Evolutionary conservation across 306 rosid species (phyloP).

Genomic region (Medicago ruthenica): DNA sequence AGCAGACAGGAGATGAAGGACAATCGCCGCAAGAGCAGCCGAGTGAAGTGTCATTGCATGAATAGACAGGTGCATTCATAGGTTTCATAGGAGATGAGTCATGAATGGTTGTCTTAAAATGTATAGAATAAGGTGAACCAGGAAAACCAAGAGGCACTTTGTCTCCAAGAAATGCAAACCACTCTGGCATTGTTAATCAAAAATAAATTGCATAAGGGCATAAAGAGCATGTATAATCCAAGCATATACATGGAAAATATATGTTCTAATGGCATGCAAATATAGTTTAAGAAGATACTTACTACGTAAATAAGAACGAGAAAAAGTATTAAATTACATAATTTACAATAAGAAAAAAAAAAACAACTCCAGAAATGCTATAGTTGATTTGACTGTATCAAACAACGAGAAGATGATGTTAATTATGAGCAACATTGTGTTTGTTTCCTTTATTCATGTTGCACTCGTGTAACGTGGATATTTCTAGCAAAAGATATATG

Average conservation of each 20-base stretch:
- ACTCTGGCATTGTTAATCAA: conserved; percentile 61
- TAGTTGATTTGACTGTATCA: not conserved
- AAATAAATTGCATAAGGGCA: conserved; percentile 46
- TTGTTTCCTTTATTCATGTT: not conserved
- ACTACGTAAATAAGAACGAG: conserved; percentile 22
- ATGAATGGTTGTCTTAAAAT: conserved; percentile 58
- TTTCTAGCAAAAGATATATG: not conserved
- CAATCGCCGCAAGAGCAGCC: conserved; percentile 99
- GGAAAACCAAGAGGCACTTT: conserved; percentile 79
- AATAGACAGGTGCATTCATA: conserved; percentile 82
- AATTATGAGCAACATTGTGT: not conserved
- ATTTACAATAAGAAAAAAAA: conserved; percentile 2
- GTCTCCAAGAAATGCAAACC: conserved; percentile 86
- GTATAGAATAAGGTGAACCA: conserved; percentile 91
- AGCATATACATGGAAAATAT: conserved; percentile 26
- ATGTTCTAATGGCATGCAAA: conserved; percentile 26
- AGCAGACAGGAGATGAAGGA: conserved; percentile 79
- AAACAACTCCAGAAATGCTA: not conserved
- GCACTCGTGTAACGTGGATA: not conserved
- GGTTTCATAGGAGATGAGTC: conserved; percentile 69
- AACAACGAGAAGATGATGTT: conserved; percentile 9
- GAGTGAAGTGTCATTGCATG: conserved; percentile 87
- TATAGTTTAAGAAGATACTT: conserved; percentile 28
- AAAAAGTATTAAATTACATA: conserved; percentile 10
- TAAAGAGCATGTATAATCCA: conserved; percentile 21